phyloP scores from a whole-genome alignment of 176 grass and related monocot species.

The Echinochloa phyllopogon region DNA sequence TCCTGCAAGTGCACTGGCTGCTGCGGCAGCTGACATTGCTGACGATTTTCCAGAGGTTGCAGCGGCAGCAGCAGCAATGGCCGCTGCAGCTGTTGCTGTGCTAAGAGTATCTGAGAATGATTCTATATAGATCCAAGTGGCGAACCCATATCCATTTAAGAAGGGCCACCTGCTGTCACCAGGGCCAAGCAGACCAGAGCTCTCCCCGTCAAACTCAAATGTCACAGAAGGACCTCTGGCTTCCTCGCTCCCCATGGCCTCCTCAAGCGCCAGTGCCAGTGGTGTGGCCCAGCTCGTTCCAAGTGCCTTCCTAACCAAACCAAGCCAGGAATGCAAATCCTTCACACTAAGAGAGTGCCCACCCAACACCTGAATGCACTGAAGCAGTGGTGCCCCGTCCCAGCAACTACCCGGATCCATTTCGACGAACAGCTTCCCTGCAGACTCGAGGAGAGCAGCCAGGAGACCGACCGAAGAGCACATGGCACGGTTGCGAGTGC shows the following conservation, averaged over 20 bases:
- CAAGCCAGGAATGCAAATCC: constrained; percentile 83
- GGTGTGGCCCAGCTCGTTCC: constrained; percentile 67
- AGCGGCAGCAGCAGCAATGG: constrained; percentile 87
- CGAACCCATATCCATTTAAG: constrained; percentile 91
- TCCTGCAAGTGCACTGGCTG: constrained; percentile 92
- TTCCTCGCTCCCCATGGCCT: constrained; percentile 77
- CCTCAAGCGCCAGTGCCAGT: constrained; percentile 76
- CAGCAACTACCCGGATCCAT: constrained; percentile 48
- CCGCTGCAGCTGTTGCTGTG: constrained; percentile 93
- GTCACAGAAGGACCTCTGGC: constrained; percentile 65
- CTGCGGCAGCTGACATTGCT: constrained; percentile 91
- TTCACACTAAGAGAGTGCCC: constrained; percentile 74
- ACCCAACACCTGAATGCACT: constrained; percentile 82
- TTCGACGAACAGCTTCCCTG: constrained; percentile 67
- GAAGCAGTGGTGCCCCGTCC: constrained; percentile 67
- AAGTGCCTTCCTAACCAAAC: constrained; percentile 66
- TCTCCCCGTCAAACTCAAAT: constrained; percentile 98
- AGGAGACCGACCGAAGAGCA: constrained; percentile 84
- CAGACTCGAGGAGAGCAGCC: constrained; percentile 62
- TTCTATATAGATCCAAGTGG: constrained; percentile 96
- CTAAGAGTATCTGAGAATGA: constrained; percentile 93
- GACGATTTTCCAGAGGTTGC: constrained; percentile 95
- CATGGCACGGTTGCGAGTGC: constrained; percentile 91
- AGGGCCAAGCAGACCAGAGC: constrained; percentile 88
- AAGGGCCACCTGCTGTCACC: constrained; percentile 96